Conservation (phyloP, 306 rosid genomes). For the Begonia loranthoides region DNA sequence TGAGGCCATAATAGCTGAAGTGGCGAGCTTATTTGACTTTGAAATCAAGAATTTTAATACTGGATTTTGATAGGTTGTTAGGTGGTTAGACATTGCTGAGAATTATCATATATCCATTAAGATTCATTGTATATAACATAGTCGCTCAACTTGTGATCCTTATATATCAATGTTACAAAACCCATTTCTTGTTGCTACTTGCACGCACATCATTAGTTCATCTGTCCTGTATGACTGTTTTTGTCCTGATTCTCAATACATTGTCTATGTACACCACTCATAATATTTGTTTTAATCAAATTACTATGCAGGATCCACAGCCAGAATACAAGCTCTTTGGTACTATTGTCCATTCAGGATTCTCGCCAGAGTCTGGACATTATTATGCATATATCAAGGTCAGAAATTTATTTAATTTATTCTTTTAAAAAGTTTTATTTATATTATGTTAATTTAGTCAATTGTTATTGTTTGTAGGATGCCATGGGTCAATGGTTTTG, state of each 20-base stretch:
- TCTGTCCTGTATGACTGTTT: too few relatives aligned
- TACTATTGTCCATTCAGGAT: slow-evolving; percentile 94
- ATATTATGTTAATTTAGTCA: slow-evolving; percentile 8
- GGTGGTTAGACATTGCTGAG: too few relatives aligned
- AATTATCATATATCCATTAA: too few relatives aligned
- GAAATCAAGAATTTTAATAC: too few relatives aligned
- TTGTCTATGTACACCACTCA: neutral
- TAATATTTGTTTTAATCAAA: neutral
- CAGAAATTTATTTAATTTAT: neutral
- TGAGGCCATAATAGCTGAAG: too few relatives aligned
- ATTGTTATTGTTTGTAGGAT: slow-evolving; percentile 42
- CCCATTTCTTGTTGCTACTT: too few relatives aligned
- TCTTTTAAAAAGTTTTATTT: neutral
- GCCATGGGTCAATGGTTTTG: slow-evolving; percentile 87
- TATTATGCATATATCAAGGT: slow-evolving; percentile 97
- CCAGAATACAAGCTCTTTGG: slow-evolving; percentile 98
- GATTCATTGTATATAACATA: too few relatives aligned
- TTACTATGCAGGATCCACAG: slow-evolving; percentile 52
- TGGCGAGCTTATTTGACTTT: too few relatives aligned
- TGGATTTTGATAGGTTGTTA: too few relatives aligned
- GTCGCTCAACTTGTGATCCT: too few relatives aligned
- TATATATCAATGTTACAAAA: too few relatives aligned
- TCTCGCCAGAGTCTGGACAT: slow-evolving; percentile 94
- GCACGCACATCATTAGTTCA: too few relatives aligned
- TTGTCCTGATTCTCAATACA: neutral